Base-by-base conservation (phyloP, 2,329 filamentous ascomycete genomes). In the Leptosphaerulina australis region DNA sequence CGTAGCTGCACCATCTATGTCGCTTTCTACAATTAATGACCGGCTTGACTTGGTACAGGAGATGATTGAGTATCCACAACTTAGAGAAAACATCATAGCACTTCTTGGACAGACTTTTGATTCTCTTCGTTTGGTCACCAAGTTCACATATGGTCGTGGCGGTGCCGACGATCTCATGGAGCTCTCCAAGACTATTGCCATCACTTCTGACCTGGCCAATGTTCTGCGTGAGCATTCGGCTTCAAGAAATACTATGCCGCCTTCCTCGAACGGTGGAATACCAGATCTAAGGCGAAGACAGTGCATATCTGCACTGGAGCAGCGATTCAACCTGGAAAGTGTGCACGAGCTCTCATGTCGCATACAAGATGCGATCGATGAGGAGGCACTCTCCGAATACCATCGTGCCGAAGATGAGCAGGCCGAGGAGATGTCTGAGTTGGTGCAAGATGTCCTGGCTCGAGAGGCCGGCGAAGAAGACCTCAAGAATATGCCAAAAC, bases 91-190 rank as follows among this genome's bases (percentile, higher is more conserved):
- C 33, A 76, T 95, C 18, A 76, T 85, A 1, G 70, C 83, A 12
- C 77, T 95, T 2, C 79, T 99, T 2, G 83, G 85, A 55, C 82
- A 84, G 18, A 93, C 87, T 41, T 87, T 91, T 62, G 94, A 99
- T 74, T 91, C 90, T 2, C 88, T 95, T 65, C 88, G 94, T 1
- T 79, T 99, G 3, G 86, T 96, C 1, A 94, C 97, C 66, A 97
- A 94, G 68, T 97, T 99, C 70, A 89, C 93, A 0, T 82, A 97
- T 7, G 92, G 93, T 9, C 84, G 90, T 56, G 94, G 93, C n/a
- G 89, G 96, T 64, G 83, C 93, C 1, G 93, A 97, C 67, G 94
- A 97, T 71, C 81, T 99, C 28, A 78, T 97, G 33, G 88, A 85
- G 39, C 79, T 99, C 11, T 90, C 90, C 1, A 87, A 83, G 59